Evolutionary conservation across 208 protist genomes (phyloP).

Genomic region (Trichomonas vaginalis): DNA sequence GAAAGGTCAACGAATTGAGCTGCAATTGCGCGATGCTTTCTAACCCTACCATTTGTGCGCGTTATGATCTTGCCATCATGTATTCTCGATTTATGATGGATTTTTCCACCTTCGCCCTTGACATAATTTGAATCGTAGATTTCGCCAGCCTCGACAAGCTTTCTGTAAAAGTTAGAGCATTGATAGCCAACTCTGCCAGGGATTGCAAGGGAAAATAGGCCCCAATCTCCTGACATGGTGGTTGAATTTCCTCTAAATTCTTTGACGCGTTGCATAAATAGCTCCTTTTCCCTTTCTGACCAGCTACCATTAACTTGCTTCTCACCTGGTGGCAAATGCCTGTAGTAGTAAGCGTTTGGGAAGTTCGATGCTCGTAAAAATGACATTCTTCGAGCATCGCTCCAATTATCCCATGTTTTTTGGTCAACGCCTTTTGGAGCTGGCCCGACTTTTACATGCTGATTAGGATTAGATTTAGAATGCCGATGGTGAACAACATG

Average conservation of each 20-base stretch:
- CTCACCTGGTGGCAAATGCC: neutral
- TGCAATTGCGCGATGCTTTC: neutral
- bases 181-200: constrained; percentile 51
- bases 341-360: neutral
- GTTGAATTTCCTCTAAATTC: neutral
- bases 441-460: neutral
- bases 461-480: neutral
- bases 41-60: neutral
- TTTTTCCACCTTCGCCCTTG: neutral
- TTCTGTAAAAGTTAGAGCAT: neutral
- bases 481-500: neutral
- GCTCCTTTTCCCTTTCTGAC: neutral
- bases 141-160: neutral
- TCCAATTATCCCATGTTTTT: neutral
- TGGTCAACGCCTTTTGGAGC: neutral
- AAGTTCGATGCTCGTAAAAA: neutral
- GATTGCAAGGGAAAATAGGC: constrained; percentile 45
- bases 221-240: constrained; percentile 42
- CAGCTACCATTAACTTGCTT: neutral
- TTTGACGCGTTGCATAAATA: neutral
- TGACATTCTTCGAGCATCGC: neutral
- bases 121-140: neutral
- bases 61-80: neutral
- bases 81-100: neutral
- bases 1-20: neutral